Evolutionary conservation across 208 protist genomes (phyloP).

Genomic region (Leishmania major): DNA sequence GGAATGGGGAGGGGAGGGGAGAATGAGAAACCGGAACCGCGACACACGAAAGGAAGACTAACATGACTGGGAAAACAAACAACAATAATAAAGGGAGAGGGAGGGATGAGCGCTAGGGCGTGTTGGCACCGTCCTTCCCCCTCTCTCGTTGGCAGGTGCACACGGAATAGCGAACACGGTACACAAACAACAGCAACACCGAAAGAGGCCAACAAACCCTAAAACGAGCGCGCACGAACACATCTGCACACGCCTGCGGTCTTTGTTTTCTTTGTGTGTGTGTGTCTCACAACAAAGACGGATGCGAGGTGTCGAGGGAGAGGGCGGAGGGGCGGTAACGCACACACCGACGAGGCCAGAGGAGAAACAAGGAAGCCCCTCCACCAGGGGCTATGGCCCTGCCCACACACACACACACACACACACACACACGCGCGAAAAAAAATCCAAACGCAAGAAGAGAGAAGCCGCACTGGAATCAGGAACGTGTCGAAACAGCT

Average conservation of each 20-base stretch:
- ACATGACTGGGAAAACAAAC: not conserved
- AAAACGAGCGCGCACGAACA: too few species aligned
- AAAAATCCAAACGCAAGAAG: not conserved
- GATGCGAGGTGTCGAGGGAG: not conserved
- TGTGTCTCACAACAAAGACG: not conserved
- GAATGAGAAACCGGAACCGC: not conserved
- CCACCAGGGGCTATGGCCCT: not conserved
- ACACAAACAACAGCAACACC: not conserved
- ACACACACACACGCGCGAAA: not conserved
- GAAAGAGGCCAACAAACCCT: too few species aligned
- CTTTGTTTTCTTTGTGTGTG: not conserved
- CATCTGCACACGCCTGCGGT: not conserved
- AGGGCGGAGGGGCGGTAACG: not conserved
- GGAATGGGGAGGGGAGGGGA: not conserved
- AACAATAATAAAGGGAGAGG: not conserved
- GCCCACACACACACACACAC: conserved; percentile 1
- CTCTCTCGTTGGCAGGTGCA: not conserved
- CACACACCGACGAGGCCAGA: not conserved
- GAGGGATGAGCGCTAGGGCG: not conserved
- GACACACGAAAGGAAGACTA: not conserved
- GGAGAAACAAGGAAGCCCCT: not conserved
- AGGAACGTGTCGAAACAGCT: not conserved
- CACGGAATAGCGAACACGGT: not conserved
- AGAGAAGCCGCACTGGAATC: not conserved
- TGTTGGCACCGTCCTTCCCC: not conserved